Evolutionary conservation across 192 early-diverging fungal genomes (phyloP), one percentile per base, ranked within the genome.

Genomic region (Funneliformis geosporum): DNA sequence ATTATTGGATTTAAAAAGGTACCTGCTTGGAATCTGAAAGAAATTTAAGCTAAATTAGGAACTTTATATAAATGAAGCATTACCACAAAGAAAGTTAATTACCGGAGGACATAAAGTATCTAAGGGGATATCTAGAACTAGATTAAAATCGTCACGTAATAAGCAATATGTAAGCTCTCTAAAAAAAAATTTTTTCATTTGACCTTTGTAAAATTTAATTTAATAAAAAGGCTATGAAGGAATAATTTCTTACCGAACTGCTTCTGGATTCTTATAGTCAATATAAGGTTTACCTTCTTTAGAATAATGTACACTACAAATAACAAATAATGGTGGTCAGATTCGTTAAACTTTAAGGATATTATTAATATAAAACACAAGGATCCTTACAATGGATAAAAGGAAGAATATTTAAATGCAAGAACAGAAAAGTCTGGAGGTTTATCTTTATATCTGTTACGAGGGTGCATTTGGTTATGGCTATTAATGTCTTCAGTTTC

Each of bases 21-120:
- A 86, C 72, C 85, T 75, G 60, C 84, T 86, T 28, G 85, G 87
- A 28, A 78, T 60, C 76, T 77, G 9, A 27, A 67, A 43, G 60
- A 61, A 40, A 21, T 42, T 28, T 2, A 46, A 78, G 4, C 44
- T 59, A 21, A n/a, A 46, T 69, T n/a, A 25, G 60, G 25, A 46
- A 25, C 2, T 33, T 33, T 25, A 28, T 0, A 27, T 64, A 9
- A 67, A 80, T 80, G 8, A 11, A 4, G 18, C n/a, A 33, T 43
- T 68, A 61, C 10, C 16, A 23, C 38, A 43, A 18, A 60, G 55
- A 64, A 50, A 74, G 8, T 16, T 59, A 28, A 68, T 25, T 84
- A 94, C 89, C 23, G 91, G 83, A 16, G 93, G 93, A 81, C 92
- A 91, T 16, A 94, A 82, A 4, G 87, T 84, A 64, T 92, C 89